Evolutionary conservation across 495 filamentous ascomycete genomes (phyloP).

Genomic region (Cercophora scortea): DNA sequence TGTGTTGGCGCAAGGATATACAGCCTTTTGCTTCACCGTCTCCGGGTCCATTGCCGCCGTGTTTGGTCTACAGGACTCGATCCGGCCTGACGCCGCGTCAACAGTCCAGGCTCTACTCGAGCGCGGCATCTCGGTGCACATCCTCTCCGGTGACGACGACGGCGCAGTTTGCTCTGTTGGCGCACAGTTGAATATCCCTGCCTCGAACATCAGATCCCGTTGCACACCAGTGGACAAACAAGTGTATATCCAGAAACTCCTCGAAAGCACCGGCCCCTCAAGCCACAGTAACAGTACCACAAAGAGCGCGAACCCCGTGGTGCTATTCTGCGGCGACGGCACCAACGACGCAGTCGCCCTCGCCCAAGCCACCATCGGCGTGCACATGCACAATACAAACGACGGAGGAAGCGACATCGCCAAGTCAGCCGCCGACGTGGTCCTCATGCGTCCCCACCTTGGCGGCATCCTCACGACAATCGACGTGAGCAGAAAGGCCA

Average conservation of each 20-base stretch:
- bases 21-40: slow-evolving; percentile 56
- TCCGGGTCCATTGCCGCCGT: slow-evolving; percentile 41
- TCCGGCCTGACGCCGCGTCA: slow-evolving; percentile 48
- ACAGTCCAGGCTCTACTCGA: slow-evolving; percentile 43
- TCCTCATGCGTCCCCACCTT: slow-evolving; percentile 52
- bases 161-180: slow-evolving; percentile 51
- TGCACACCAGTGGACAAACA: slow-evolving; percentile 58
- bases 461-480: slow-evolving; percentile 51
- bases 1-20: slow-evolving; percentile 41
- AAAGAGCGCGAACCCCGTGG: slow-evolving; percentile 25
- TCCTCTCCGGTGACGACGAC: slow-evolving; percentile 66
- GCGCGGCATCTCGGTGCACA: slow-evolving; percentile 51
- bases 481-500: slow-evolving; percentile 46
- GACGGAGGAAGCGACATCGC: slow-evolving; percentile 54
- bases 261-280: slow-evolving; percentile 2
- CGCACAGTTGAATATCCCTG: slow-evolving; percentile 44
- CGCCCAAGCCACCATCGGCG: slow-evolving; percentile 62
- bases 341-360: slow-evolving; percentile 76
- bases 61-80: slow-evolving; percentile 51
- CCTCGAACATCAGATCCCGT: slow-evolving; percentile 41
- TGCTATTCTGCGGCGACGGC: slow-evolving; percentile 72
- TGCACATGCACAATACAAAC: slow-evolving; percentile 56
- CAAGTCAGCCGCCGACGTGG: slow-evolving; percentile 58
- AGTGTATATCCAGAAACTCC: slow-evolving; percentile 45
- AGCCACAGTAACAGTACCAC: background rate